Percentiles rank a stretch among this genome's conserved stretches.
phyloP scores from a whole-genome alignment of 345 rosid genomes.

The Populus simonii region DNA sequence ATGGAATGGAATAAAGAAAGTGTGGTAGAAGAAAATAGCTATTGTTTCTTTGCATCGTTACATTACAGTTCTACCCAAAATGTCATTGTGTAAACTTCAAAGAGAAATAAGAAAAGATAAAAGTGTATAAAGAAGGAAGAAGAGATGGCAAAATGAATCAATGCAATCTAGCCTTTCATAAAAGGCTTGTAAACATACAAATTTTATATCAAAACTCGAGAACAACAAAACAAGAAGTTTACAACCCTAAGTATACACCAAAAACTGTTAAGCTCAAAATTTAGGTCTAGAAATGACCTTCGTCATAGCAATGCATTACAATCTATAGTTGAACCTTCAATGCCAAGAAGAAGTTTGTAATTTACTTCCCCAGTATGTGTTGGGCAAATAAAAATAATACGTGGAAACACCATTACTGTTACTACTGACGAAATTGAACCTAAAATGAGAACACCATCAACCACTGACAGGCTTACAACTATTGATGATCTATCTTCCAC shows the following conservation, averaged over 20 bases:
- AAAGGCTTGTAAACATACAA: not conserved
- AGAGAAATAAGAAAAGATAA: not conserved
- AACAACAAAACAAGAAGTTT: not conserved
- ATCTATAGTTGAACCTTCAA: not conserved
- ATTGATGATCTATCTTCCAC: not conserved
- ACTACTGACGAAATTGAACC: not conserved
- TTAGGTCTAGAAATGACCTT: not conserved
- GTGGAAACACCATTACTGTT: not conserved
- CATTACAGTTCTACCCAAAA: not conserved
- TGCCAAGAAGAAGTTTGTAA: not conserved
- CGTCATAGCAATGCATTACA: not conserved
- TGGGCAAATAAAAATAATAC: not conserved
- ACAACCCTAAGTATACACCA: not conserved
- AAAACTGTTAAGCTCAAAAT: not conserved
- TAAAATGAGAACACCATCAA: not conserved
- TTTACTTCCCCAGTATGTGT: not conserved
- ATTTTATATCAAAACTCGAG: not conserved
- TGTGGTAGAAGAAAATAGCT: not conserved
- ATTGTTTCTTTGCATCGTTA: not conserved
- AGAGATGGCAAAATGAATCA: not conserved
- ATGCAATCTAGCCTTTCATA: not conserved
- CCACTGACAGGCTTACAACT: not conserved
- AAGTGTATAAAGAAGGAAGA: not conserved
- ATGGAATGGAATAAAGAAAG: not conserved
- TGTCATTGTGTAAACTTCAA: not conserved